Conservation (phyloP, 2,329 filamentous ascomycete species). For the Neofusicoccum laricinum region DNA sequence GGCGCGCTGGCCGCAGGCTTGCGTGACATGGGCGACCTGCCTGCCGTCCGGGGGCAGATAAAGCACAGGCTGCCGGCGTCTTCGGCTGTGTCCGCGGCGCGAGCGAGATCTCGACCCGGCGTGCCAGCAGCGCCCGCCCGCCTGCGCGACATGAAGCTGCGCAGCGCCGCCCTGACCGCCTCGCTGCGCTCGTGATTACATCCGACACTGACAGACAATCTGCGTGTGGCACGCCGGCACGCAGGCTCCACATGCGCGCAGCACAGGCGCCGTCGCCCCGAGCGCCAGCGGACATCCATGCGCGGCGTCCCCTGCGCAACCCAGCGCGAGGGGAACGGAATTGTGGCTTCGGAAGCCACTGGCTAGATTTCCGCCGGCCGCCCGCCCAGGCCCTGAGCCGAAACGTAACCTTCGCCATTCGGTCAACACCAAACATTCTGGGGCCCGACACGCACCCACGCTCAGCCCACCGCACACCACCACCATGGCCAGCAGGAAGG, state of each 20-base stretch:
- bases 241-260: not conserved
- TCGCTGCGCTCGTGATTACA: not conserved
- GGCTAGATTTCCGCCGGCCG: not conserved
- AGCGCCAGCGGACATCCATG: constrained; percentile 1
- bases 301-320: constrained; percentile 5
- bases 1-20: constrained; percentile 10
- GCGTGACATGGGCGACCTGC: not conserved
- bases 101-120: not conserved
- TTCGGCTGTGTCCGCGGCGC: constrained; percentile 6
- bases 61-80: constrained; percentile 4
- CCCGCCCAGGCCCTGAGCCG: constrained; percentile 1
- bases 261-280: not conserved
- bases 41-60: not conserved
- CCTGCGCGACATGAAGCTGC: not conserved
- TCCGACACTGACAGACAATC: not conserved
- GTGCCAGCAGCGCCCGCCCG: not conserved
- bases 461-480: constrained; percentile 15
- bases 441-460: not conserved
- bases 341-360: constrained; percentile 8
- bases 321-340: not conserved
- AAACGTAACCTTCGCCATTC: not conserved
- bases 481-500: constrained; percentile 67
- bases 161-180: constrained; percentile 2
- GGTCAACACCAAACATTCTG: constrained; percentile 18
- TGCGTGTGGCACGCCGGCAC: constrained; percentile 1